Evolutionary conservation across 148 eudicot species (phyloP).

Genomic region (Rhododendron simsii): DNA sequence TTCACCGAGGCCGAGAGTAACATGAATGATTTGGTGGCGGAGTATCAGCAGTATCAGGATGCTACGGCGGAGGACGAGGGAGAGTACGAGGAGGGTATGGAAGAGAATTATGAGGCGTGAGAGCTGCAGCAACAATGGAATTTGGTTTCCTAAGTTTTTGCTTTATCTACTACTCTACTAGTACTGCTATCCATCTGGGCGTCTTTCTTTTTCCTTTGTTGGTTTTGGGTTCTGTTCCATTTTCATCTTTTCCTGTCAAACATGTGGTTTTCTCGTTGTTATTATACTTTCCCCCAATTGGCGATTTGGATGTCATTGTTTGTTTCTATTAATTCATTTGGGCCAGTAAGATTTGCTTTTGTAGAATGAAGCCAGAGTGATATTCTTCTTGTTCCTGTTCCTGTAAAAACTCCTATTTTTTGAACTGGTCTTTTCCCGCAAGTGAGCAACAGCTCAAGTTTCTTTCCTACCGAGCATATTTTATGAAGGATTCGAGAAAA

Average conservation of each 20-base stretch:
- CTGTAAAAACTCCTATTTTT: no score
- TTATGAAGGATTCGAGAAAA: no score
- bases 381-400: no score
- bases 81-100: constrained; percentile 47
- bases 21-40: constrained; percentile 82
- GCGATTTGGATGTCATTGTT: background rate
- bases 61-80: constrained; percentile 68
- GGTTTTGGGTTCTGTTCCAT: background rate
- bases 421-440: no score
- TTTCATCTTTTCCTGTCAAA: background rate
- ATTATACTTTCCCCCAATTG: background rate
- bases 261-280: background rate
- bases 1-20: constrained; percentile 81
- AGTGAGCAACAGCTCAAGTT: no score
- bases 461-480: no score
- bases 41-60: constrained; percentile 84
- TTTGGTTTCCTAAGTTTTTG: background rate
- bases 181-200: background rate
- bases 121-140: background rate
- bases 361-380: no score
- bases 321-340: background rate
- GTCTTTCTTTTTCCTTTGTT: background rate
- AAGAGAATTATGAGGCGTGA: constrained; percentile 43
- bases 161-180: background rate
- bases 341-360: background rate